phyloP scores from a whole-genome alignment of 176 grass and related monocot genomes.

The Tillandsia fasciculata region DNA sequence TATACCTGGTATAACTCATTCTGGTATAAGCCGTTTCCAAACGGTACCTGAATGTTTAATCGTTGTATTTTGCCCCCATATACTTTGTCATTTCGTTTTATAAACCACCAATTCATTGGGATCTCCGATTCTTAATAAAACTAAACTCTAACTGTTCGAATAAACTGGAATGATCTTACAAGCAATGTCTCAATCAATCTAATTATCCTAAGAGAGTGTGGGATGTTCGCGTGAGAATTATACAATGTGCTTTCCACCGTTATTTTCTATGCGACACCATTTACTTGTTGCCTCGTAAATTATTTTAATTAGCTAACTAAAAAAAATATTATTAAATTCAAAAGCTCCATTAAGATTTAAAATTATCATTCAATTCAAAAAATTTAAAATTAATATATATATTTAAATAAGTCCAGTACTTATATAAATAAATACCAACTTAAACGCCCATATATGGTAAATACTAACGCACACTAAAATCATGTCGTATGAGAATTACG shows the following conservation, averaged over 20 bases:
- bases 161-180: too few relatives aligned
- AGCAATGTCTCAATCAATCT: neutral
- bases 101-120: neutral
- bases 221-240: conserved; percentile 10
- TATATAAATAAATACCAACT: too few relatives aligned
- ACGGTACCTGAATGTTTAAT: too few relatives aligned
- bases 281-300: too few relatives aligned
- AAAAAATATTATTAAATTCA: neutral
- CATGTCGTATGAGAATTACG: conserved; percentile 60
- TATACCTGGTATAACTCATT: too few relatives aligned
- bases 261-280: neutral
- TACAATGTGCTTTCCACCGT: conserved; percentile 8
- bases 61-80: neutral
- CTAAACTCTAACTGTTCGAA: neutral
- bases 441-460: too few relatives aligned
- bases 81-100: neutral
- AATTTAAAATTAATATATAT: too few relatives aligned
- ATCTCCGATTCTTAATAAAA: neutral
- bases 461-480: too few relatives aligned
- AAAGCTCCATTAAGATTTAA: neutral
- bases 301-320: too few relatives aligned
- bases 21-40: too few relatives aligned
- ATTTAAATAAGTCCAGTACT: too few relatives aligned
- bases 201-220: neutral
- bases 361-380: too few relatives aligned